Evolutionary conservation across 2,329 filamentous ascomycete species (phyloP).

Genomic region (Trichoderma endophyticum): DNA sequence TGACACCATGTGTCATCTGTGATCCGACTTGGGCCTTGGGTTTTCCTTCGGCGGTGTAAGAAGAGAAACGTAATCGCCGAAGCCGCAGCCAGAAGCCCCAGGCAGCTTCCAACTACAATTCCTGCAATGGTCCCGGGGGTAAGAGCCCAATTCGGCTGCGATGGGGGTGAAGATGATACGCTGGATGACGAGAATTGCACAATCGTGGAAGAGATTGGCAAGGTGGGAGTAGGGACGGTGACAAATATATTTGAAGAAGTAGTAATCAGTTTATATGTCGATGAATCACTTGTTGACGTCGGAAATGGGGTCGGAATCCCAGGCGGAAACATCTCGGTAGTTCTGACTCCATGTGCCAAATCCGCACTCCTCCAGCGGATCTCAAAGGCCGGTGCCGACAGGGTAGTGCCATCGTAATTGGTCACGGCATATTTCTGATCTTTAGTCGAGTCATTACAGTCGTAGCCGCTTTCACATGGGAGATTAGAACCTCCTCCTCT

Average conservation of each 20-base stretch:
- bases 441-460: slow-evolving; percentile 23
- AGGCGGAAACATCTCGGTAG: not conserved
- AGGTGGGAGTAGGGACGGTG: not conserved
- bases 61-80: slow-evolving; percentile 4
- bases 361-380: slow-evolving; percentile 29
- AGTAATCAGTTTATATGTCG: not conserved
- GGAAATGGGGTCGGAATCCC: not conserved
- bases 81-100: slow-evolving; percentile 3
- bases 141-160: not conserved
- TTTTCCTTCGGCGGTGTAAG: not conserved
- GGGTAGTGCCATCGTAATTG: slow-evolving; percentile 22
- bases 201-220: not conserved
- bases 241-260: not conserved
- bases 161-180: not conserved
- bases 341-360: slow-evolving; percentile 5
- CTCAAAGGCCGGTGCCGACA: slow-evolving; percentile 31
- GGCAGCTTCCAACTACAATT: slow-evolving; percentile 20
- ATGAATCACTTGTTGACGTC: not conserved
- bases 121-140: slow-evolving; percentile 20
- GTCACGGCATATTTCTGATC: slow-evolving; percentile 26
- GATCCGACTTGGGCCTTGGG: not conserved
- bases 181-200: not conserved
- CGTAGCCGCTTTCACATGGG: slow-evolving; percentile 20
- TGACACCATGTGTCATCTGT: slow-evolving; percentile 14
- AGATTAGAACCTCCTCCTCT: not conserved